A percentile compares a stretch with the other conserved stretches of the same genome.
phyloP scores from a whole-genome alignment of 257 asterid species.

The Dorcoceras hygrometricum region DNA sequence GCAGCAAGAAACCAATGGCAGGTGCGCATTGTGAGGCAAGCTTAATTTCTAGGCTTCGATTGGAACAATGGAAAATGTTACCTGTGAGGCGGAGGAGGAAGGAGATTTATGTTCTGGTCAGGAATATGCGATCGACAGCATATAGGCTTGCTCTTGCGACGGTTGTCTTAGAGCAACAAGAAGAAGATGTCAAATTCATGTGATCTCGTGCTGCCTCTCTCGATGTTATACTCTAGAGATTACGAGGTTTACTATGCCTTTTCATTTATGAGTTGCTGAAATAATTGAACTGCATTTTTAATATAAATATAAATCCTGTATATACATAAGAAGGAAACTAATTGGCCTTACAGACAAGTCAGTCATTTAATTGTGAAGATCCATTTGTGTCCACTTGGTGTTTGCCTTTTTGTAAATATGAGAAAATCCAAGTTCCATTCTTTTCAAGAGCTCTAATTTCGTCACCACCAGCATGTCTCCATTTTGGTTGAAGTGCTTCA shows the following conservation, averaged over 20 bases:
- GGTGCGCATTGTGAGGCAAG: conserved; percentile 67
- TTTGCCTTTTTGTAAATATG: too few species aligned
- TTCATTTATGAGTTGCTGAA: conserved; percentile 12
- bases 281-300: not conserved
- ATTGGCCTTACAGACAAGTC: too few species aligned
- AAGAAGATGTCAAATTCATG: conserved; percentile 54
- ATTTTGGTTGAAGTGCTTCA: too few species aligned
- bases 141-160: conserved; percentile 86
- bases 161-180: conserved; percentile 68
- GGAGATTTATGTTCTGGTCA: conserved; percentile 80
- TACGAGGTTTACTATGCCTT: conserved; percentile 1
- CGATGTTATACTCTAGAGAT: not conserved
- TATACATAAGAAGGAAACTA: too few species aligned
- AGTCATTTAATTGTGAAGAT: too few species aligned
- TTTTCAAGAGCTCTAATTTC: too few species aligned
- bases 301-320: not conserved
- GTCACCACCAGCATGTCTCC: too few species aligned
- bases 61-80: conserved; percentile 65
- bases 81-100: conserved; percentile 51
- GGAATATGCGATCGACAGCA: conserved; percentile 85
- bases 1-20: conserved; percentile 78
- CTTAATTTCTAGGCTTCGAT: conserved; percentile 58
- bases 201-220: conserved; percentile 30
- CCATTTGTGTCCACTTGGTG: too few species aligned
- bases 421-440: too few species aligned